Evolutionary conservation across 805 yeast species (phyloP).

Genomic region (Alloascoidea hylecoeti): DNA sequence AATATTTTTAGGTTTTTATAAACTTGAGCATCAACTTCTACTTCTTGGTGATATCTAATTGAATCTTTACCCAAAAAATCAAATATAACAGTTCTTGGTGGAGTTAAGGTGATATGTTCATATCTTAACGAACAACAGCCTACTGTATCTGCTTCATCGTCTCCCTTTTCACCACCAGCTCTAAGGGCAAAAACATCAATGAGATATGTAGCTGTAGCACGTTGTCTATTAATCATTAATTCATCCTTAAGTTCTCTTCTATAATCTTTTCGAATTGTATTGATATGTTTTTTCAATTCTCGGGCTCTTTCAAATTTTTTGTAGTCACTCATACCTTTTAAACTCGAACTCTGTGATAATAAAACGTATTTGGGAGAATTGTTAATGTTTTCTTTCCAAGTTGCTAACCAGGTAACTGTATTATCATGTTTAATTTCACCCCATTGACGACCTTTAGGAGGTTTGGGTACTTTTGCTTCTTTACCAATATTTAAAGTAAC

Average conservation of each 20-base stretch:
- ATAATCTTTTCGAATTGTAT: slow-evolving; percentile 63
- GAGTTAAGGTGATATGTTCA: slow-evolving; percentile 77
- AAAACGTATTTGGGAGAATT: slow-evolving; percentile 78
- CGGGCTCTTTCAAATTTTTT: slow-evolving; percentile 92
- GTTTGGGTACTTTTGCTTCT: slow-evolving; percentile 58
- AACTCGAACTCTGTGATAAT: slow-evolving; percentile 79
- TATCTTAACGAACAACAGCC: slow-evolving; percentile 92
- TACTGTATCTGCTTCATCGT: slow-evolving; percentile 96
- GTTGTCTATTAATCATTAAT: slow-evolving; percentile 75
- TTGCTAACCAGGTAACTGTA: slow-evolving; percentile 90
- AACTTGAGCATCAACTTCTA: slow-evolving; percentile 82
- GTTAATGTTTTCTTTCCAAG: slow-evolving; percentile 91
- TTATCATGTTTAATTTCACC: slow-evolving; percentile 81
- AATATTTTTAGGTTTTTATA: slow-evolving; percentile 79
- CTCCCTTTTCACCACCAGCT: slow-evolving; percentile 97
- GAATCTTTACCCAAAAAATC: slow-evolving; percentile 96
- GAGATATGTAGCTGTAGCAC: slow-evolving; percentile 87
- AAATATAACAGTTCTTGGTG: slow-evolving; percentile 76
- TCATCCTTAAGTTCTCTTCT: slow-evolving; percentile 51
- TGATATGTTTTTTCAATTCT: slow-evolving; percentile 62
- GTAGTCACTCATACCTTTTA: slow-evolving; percentile 83
- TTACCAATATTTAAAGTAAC: slow-evolving; percentile 71
- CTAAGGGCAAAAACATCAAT: slow-evolving; percentile 89
- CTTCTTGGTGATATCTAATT: slow-evolving; percentile 82
- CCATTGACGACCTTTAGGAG: slow-evolving; percentile 87